phyloP scores from a whole-genome alignment of 805 yeast genomes.

The Kluyveromyces dobzhanskii region DNA sequence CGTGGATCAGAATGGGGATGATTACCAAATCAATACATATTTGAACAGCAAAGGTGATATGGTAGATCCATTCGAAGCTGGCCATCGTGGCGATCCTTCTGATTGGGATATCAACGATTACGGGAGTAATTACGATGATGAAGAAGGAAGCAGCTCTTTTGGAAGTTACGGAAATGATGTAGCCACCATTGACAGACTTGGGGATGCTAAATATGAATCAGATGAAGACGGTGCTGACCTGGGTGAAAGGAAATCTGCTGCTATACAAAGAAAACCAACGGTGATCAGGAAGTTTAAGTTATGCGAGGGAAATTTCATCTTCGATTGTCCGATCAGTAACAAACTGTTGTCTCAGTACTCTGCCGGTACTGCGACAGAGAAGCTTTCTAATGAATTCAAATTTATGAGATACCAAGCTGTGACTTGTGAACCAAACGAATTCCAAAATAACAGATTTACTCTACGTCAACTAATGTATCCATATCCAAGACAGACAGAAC shows the following conservation, averaged over 20 bases:
- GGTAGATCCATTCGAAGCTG: constrained; percentile 27
- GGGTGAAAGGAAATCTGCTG: constrained; percentile 13
- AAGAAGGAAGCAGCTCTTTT: constrained; percentile 2
- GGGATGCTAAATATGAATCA: constrained; percentile 3
- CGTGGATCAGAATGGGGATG: constrained; percentile 29
- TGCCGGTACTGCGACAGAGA: constrained; percentile 32
- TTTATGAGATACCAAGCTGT: constrained; percentile 92
- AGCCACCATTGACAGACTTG: constrained; percentile 5
- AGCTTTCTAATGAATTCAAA: constrained; percentile 46
- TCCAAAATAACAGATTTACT: constrained; percentile 54
- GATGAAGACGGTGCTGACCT: constrained; percentile 11
- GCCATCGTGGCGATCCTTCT: background rate
- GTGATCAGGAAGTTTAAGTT: constrained; percentile 26
- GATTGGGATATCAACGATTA: constrained; percentile 7
- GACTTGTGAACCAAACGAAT: constrained; percentile 81
- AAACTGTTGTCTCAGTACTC: constrained; percentile 46
- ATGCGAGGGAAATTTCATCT: constrained; percentile 65
- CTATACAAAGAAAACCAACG: constrained; percentile 16
- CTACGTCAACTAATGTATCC: constrained; percentile 73
- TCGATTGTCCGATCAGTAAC: constrained; percentile 84
- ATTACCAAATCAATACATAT: constrained; percentile 29
- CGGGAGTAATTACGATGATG: constrained; percentile 6
- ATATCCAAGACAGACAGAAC: constrained; percentile 75
- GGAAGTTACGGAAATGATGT: constrained; percentile 6
- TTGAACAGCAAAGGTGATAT: constrained; percentile 28